These are phyloP conservation scores for Fusarium papillatum DNA, from an alignment of 2,329 filamentous ascomycete genomes.

Conservation along the genomic window DNA sequence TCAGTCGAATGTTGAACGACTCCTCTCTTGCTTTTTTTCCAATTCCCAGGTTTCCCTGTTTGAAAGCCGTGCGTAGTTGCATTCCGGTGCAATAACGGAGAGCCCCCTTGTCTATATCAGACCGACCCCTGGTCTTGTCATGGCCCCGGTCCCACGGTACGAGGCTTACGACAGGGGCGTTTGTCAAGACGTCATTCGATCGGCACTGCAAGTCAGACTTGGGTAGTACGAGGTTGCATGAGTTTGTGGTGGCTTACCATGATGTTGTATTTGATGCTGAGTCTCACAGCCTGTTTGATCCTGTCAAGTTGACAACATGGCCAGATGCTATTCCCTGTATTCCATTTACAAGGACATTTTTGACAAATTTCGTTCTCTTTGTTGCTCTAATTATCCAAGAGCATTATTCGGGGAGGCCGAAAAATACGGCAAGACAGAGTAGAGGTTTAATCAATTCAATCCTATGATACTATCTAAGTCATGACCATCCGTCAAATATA, in stretches of 20 bases:
- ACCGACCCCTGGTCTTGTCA: background rate
- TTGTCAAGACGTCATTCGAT: slow-evolving; percentile 7
- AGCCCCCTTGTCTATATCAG: background rate
- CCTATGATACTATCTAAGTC: background rate
- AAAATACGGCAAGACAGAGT: background rate
- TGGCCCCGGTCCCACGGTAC: background rate
- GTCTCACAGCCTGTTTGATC: background rate
- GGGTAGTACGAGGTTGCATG: background rate
- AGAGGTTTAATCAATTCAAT: background rate
- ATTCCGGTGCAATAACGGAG: slow-evolving; percentile 5
- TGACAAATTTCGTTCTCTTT: background rate
- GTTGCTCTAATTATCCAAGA: too few relatives aligned
- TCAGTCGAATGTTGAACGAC: background rate
- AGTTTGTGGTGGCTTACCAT: background rate
- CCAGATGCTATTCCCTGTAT: background rate
- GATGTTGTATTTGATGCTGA: background rate
- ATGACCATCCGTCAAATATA: background rate
- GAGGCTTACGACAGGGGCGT: background rate
- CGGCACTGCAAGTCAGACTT: slow-evolving; percentile 6
- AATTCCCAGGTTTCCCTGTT: background rate
- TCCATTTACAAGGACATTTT: background rate
- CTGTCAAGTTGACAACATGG: background rate
- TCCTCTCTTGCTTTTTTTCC: background rate
- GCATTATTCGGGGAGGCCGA: background rate
- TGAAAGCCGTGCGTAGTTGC: background rate